Evolutionary conservation across 331 rosid genomes (phyloP).

Genomic region (Quercus phellos): DNA sequence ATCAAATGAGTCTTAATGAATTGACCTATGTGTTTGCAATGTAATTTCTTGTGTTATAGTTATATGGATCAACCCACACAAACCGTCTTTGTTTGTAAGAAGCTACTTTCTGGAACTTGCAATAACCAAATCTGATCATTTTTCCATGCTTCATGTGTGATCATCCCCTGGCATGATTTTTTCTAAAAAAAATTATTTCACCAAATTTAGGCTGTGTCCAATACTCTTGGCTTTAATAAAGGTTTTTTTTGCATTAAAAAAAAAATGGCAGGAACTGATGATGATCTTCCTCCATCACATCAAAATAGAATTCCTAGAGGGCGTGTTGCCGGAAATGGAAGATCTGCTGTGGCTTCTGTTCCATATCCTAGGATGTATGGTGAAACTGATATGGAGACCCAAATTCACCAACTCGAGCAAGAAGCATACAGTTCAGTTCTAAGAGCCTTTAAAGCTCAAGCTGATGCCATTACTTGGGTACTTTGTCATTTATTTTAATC

Average conservation of each 20-base stretch:
- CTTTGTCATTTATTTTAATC: constrained; percentile 28
- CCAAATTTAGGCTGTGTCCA: not conserved
- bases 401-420: constrained; percentile 90
- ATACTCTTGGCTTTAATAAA: constrained; percentile 10
- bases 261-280: constrained; percentile 67
- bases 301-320: constrained; percentile 72
- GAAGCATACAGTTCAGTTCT: constrained; percentile 92
- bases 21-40: not conserved
- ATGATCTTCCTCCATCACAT: constrained; percentile 78
- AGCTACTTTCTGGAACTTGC: not conserved
- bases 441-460: constrained; percentile 95
- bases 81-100: not conserved
- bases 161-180: not conserved
- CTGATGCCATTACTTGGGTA: constrained; percentile 97
- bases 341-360: constrained; percentile 56
- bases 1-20: not conserved
- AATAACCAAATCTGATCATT: not conserved
- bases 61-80: too few species aligned
- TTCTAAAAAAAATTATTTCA: not conserved
- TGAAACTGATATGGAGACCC: constrained; percentile 78
- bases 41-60: not conserved
- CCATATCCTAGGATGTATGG: constrained; percentile 68
- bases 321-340: constrained; percentile 68
- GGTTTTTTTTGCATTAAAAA: constrained; percentile 20
- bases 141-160: not conserved